Base-by-base conservation (phyloP, 352 stramenopile genomes). In the Ochromonadaceae sp. region DNA sequence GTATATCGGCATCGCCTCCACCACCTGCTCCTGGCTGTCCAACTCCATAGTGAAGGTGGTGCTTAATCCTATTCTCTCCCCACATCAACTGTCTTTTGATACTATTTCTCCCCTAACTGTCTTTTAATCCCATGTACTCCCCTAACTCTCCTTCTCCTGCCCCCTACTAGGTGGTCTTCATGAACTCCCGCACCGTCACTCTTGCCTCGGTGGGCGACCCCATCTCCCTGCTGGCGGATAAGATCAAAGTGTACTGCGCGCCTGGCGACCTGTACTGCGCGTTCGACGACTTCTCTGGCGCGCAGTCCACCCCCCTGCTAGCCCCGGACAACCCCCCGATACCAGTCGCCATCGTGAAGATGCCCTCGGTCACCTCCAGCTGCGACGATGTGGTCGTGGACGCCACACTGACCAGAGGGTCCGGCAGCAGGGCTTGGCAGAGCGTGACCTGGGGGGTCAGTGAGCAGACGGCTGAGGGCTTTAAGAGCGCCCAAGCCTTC, bases 311-410 rank as follows among this genome's bases (percentile, higher is more conserved):
- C 7, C 9, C 31, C 9, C 30, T 50, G 2, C 28, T 46, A 9
- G 26, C 52, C 35, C 32, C 52, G 4, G 5, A 20, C 20, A 49
- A n/a, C 17, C 30, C 52, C 4, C 14, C 36, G 25, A 25, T 39
- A 2, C 52, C 52, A 22, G 31, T 25, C 28, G 28, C 31, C 3
- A 50, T 60, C 26, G 3, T 60, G 26, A 26, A 9, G 17, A 14
- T 48, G 5, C 28, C 52, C 26, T 20, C 52, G 30, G 4, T 25
- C 15, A 26, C 47, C 9, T 35, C 35, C 7, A 5, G 15, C 7
- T 60, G 52, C 47, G 52, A 60, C 35, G 47, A 60, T 31, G 26
- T 60, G 9, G 32, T 39, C n/a, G 30, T 60, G 2, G 32, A 48
- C 22, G 28, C 52, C 4, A 30, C 52, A 7, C 32, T 36, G 5